These are phyloP conservation scores for Ramaria sp. DNA, from an alignment of 768 basidiomycete species.

Conservation along the genomic window DNA sequence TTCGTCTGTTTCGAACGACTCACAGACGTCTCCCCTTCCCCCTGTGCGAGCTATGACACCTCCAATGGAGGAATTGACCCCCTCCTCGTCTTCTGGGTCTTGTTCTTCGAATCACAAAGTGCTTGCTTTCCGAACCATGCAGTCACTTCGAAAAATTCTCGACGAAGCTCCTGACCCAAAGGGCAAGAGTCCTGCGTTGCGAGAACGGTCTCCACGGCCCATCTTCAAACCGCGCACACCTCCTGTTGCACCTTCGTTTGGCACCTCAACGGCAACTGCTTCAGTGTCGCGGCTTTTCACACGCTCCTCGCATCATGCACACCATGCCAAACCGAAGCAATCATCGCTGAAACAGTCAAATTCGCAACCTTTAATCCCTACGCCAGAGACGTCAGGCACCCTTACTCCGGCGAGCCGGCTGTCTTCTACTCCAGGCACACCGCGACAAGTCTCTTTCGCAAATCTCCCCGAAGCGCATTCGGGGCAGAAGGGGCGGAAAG, in stretches of 20 bases:
- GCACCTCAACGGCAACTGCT: constrained; percentile 69
- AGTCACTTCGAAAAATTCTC: constrained; percentile 60
- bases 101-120: constrained; percentile 36
- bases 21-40: constrained; percentile 4
- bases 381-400: constrained; percentile 22
- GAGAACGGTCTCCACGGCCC: constrained; percentile 22
- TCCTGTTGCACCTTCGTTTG: constrained; percentile 36
- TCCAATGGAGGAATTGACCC: constrained; percentile 41
- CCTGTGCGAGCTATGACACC: constrained; percentile 38
- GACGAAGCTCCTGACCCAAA: constrained; percentile 26
- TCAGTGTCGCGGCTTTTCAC: constrained; percentile 71
- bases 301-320: constrained; percentile 38
- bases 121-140: constrained; percentile 51
- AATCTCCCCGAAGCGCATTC: constrained; percentile 42
- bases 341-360: constrained; percentile 33
- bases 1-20: background rate
- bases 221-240: constrained; percentile 35
- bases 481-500: constrained; percentile 21
- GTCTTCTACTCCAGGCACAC: constrained; percentile 42
- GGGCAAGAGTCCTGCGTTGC: constrained; percentile 12
- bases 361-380: constrained; percentile 23
- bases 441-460: constrained; percentile 73
- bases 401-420: constrained; percentile 24
- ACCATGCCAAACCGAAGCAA: constrained; percentile 48
- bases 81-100: constrained; percentile 40